Evolutionary conservation across 2,329 filamentous ascomycete genomes (phyloP).

Genomic region (Raffaelea albimanens): DNA sequence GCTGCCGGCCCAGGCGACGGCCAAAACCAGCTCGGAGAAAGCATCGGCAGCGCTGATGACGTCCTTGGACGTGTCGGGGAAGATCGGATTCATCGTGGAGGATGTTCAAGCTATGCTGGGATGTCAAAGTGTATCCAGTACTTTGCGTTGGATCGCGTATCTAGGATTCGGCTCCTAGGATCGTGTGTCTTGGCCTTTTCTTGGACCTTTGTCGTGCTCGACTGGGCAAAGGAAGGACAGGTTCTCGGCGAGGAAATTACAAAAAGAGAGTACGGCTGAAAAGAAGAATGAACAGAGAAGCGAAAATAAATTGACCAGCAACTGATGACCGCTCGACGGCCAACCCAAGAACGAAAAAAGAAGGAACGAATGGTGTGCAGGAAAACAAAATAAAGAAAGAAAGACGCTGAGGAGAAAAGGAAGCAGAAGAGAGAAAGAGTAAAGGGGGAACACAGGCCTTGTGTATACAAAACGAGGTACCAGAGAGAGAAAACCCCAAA

Average conservation of each 20-base stretch:
- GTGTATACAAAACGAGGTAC: background rate
- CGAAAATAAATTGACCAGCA: conserved; percentile 14
- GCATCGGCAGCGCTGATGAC: conserved; percentile 13
- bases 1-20: conserved; percentile 12
- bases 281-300: background rate
- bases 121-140: too few species aligned
- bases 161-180: too few species aligned
- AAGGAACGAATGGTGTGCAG: background rate
- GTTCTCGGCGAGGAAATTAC: background rate
- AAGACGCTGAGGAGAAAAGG: background rate
- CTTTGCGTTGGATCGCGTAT: too few species aligned
- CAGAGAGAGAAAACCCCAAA: background rate
- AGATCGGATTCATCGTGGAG: background rate
- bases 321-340: conserved; percentile 12
- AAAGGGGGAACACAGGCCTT: too few species aligned
- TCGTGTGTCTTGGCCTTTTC: too few species aligned
- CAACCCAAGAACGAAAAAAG: background rate
- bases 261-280: background rate
- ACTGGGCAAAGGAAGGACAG: background rate
- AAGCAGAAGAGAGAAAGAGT: background rate
- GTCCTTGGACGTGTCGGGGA: conserved; percentile 12
- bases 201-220: background rate
- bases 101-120: too few species aligned
- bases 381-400: background rate
- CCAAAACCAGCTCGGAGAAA: conserved; percentile 11